These are phyloP conservation scores for Aspergillus transmontanensis DNA, from an alignment of 2,329 filamentous ascomycete species.

Conservation along the genomic window DNA sequence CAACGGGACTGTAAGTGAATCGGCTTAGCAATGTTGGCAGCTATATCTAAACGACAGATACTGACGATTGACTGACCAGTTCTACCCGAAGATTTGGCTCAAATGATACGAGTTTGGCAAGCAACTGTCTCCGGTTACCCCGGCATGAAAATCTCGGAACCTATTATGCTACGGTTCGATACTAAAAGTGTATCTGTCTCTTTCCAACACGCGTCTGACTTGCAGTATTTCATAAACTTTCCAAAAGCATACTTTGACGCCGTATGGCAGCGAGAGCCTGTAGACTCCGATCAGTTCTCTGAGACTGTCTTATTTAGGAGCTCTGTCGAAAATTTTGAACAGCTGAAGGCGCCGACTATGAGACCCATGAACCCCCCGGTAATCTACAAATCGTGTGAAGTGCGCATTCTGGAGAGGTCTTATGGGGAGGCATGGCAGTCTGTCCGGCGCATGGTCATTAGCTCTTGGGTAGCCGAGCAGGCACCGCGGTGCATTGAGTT, in stretches of 20 bases:
- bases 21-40: background rate
- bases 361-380: constrained; percentile 30
- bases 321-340: constrained; percentile 32
- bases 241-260: constrained; percentile 35
- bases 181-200: constrained; percentile 28
- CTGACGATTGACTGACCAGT: constrained; percentile 16
- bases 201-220: constrained; percentile 31
- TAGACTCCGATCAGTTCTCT: constrained; percentile 30
- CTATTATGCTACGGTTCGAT: constrained; percentile 30
- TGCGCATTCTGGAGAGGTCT: constrained; percentile 34
- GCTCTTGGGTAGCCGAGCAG: constrained; percentile 30
- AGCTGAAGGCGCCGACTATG: constrained; percentile 33
- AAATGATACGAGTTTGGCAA: constrained; percentile 24
- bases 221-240: constrained; percentile 33
- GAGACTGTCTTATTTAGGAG: constrained; percentile 32
- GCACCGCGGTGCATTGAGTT: constrained; percentile 29
- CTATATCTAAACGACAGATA: background rate
- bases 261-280: constrained; percentile 32
- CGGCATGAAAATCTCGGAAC: constrained; percentile 24
- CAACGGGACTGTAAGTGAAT: constrained; percentile 31
- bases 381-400: constrained; percentile 30
- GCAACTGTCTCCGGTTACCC: constrained; percentile 19
- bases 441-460: constrained; percentile 34
- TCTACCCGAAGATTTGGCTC: constrained; percentile 23
- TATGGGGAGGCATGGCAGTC: constrained; percentile 33